phyloP scores from a whole-genome alignment of 441 rosid genomes.

The Syzygium malaccense region DNA sequence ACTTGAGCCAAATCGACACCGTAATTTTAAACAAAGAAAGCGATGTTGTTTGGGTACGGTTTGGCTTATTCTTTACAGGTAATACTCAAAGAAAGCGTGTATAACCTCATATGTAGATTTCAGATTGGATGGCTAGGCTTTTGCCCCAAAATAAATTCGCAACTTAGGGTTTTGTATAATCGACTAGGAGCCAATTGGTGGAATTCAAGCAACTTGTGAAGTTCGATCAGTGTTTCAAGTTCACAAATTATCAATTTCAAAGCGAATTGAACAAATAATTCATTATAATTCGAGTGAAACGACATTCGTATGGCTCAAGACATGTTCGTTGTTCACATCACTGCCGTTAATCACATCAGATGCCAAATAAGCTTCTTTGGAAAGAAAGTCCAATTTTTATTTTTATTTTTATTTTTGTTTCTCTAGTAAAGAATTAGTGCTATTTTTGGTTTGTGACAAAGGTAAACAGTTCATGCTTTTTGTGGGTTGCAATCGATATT shows the following conservation, averaged over 20 bases:
- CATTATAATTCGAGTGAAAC: background rate
- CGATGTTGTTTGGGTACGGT: background rate
- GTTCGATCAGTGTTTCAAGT: background rate
- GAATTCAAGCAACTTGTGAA: background rate
- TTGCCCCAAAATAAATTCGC: background rate
- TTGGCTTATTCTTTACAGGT: background rate
- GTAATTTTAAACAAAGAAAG: background rate
- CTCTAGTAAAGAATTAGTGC: background rate
- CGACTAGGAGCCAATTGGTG: background rate
- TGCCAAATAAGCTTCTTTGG: background rate
- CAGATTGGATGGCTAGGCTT: background rate
- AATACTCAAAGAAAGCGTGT: background rate
- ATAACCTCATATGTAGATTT: background rate
- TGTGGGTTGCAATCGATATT: background rate
- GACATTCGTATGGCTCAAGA: background rate
- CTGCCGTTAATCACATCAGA: background rate
- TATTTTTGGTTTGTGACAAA: background rate
- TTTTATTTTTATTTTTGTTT: background rate
- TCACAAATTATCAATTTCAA: background rate
- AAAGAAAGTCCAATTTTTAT: background rate
- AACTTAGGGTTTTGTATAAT: background rate
- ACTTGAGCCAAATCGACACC: background rate
- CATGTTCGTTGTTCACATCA: background rate
- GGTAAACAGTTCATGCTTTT: background rate
- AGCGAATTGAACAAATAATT: background rate